phyloP scores from a whole-genome alignment of 352 stramenopile genomes.

The Pythium vanterpoolii region DNA sequence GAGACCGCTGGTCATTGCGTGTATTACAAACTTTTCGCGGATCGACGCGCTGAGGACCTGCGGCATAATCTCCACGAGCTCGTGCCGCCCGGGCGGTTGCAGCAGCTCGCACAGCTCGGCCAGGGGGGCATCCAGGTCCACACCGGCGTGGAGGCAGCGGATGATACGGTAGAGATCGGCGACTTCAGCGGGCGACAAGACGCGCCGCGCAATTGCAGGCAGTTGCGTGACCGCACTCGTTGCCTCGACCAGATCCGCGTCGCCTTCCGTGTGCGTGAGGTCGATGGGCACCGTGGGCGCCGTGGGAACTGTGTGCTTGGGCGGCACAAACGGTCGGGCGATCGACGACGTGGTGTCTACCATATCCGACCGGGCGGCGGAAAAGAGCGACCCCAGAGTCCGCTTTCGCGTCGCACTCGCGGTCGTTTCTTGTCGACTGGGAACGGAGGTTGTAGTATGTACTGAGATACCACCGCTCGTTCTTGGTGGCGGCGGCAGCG shows the following conservation, averaged over 20 bases:
- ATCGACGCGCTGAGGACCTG: constrained; percentile 53
- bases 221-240: constrained; percentile 29
- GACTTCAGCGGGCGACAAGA: constrained; percentile 48
- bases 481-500: not conserved
- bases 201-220: constrained; percentile 44
- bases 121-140: constrained; percentile 42
- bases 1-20: constrained; percentile 36
- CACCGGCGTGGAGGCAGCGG: constrained; percentile 40
- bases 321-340: constrained; percentile 48
- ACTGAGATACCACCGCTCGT: not conserved
- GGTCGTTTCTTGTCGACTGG: not conserved
- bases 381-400: constrained; percentile 54
- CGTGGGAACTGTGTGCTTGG: constrained; percentile 7
- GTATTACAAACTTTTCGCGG: constrained; percentile 42
- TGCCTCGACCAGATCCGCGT: not conserved
- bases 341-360: constrained; percentile 68
- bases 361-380: constrained; percentile 49
- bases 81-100: constrained; percentile 31
- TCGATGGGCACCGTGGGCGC: not conserved
- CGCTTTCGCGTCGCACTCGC: constrained; percentile 28
- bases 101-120: constrained; percentile 54
- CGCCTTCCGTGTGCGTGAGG: not conserved
- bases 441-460: not conserved
- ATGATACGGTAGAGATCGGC: constrained; percentile 57
- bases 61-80: constrained; percentile 61